Conservation (phyloP, 2,329 filamentous ascomycete genomes). For the Penicillium sp. region DNA sequence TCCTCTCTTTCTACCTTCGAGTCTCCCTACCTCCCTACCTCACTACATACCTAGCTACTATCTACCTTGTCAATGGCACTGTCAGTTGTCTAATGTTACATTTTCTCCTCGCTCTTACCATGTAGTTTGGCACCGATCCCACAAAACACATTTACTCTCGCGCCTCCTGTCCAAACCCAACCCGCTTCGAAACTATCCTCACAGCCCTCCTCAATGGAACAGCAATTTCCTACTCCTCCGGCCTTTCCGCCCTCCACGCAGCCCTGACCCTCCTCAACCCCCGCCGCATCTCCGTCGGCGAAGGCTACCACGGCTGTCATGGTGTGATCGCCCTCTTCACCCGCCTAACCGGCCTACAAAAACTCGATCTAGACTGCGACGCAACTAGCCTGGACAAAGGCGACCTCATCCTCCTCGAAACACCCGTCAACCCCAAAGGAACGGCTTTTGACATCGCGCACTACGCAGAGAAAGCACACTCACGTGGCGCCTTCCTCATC, state of each 20-base stretch:
- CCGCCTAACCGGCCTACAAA: slow-evolving; percentile 74
- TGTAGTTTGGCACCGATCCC: slow-evolving; percentile 30
- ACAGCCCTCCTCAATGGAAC: slow-evolving; percentile 67
- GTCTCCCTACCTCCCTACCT: background rate
- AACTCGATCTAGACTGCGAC: slow-evolving; percentile 71
- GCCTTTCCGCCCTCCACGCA: slow-evolving; percentile 86
- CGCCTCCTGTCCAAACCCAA: slow-evolving; percentile 74
- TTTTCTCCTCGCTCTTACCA: background rate
- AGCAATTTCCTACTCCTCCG: slow-evolving; percentile 79
- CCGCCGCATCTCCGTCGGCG: slow-evolving; percentile 76
- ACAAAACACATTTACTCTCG: slow-evolving; percentile 79
- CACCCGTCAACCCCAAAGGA: slow-evolving; percentile 88
- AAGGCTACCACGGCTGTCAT: slow-evolving; percentile 92
- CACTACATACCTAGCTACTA: slow-evolving; percentile 2
- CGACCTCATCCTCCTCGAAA: slow-evolving; percentile 89
- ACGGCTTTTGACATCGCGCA: slow-evolving; percentile 72
- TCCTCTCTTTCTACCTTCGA: background rate
- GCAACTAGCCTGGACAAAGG: slow-evolving; percentile 69
- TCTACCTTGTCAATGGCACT: slow-evolving; percentile 4
- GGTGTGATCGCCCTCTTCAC: slow-evolving; percentile 75
- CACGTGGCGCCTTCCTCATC: slow-evolving; percentile 72
- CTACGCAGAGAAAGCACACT: slow-evolving; percentile 74
- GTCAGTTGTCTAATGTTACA: background rate
- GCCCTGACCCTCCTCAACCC: slow-evolving; percentile 84
- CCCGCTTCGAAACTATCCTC: slow-evolving; percentile 82